phyloP scores from a whole-genome alignment of 1,284 basidiomycete species.

The Fomitopsis betulina region DNA sequence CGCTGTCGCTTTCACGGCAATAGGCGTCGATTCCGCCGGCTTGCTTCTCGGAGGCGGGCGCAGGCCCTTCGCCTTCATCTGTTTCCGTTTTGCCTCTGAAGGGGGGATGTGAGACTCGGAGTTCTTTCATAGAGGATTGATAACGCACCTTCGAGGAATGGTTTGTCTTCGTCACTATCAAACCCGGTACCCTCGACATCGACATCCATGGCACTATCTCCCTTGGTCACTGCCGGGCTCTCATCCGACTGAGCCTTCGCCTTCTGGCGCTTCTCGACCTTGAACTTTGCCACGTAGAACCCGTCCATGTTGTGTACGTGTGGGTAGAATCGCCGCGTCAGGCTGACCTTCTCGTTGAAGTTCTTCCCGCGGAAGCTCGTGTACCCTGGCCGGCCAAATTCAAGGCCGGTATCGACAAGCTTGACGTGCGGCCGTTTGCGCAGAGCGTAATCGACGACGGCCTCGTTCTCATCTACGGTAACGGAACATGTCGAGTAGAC shows the following conservation, averaged over 20 bases:
- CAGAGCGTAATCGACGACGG: conserved; percentile 97
- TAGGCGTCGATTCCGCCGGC: conserved; percentile 13
- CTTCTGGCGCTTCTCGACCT: conserved; percentile 79
- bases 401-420: conserved; percentile 90
- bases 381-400: conserved; percentile 93
- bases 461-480: conserved; percentile 97
- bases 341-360: conserved; percentile 77
- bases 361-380: conserved; percentile 85
- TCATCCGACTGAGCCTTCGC: conserved; percentile 26
- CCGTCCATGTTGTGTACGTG: conserved; percentile 97
- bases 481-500: conserved; percentile 99
- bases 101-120: neutral
- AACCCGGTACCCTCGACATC: conserved; percentile 39
- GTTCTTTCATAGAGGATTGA: conserved; percentile 8
- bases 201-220: conserved; percentile 25
- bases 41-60: conserved; percentile 49
- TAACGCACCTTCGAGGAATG: conserved; percentile 63
- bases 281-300: conserved; percentile 98
- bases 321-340: conserved; percentile 89
- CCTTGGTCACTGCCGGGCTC: conserved; percentile 21
- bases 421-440: conserved; percentile 94
- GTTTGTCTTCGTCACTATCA: conserved; percentile 65
- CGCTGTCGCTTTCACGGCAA: conserved; percentile 19
- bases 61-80: conserved; percentile 72
- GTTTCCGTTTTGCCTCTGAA: conserved; percentile 64